Base-by-base conservation (phyloP, 306 rosid genomes). In the Phaseolus lunatus region DNA sequence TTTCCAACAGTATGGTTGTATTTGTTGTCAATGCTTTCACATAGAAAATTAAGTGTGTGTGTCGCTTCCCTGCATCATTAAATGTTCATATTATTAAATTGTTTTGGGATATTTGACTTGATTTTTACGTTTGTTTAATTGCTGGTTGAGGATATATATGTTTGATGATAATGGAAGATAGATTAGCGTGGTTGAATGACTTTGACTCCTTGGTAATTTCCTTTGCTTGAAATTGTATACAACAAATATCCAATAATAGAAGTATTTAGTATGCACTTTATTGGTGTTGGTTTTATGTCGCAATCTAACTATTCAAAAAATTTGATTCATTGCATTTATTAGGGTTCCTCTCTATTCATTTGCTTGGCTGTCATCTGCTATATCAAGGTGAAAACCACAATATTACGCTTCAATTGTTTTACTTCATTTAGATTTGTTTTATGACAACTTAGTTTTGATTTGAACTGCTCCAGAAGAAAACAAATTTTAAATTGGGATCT, bases 271-370 rank as follows among this genome's bases (percentile, higher is more conserved):
- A 73, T 44, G 67, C 80, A 45, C 81, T 88, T 88, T 85, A 84
- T 80, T 82, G 87, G 76, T 70, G 86, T 87, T 87, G 65, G 91
- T 84, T 88, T 80, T 80, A 66, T 73, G 90, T 88, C 96, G 26
- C 87, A 75, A 75, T 87, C 90, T 77, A 33, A 67, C 78, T 80
- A 80, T 82, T 44, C 23, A 11, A 76, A 67, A 67, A 33, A 70
- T 45, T 56, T 75, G 7, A 47, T 41, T 59, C 45, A 35, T 4
- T 63, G 18, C 48, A 47, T 68, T 29, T 66, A 64, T 47, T 11
- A 24, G 26, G 70, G 41, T 70, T 14, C 47, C 41, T 24, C 24
- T 64, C 63, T 67, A 5, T 54, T 76, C 58, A 59, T 80, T 74
- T 67, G 80, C 77, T 72, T 56, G 70, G 70, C 72, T 82, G 85